phyloP scores from a whole-genome alignment of 306 rosid genomes.

The Purshia tridentata region DNA sequence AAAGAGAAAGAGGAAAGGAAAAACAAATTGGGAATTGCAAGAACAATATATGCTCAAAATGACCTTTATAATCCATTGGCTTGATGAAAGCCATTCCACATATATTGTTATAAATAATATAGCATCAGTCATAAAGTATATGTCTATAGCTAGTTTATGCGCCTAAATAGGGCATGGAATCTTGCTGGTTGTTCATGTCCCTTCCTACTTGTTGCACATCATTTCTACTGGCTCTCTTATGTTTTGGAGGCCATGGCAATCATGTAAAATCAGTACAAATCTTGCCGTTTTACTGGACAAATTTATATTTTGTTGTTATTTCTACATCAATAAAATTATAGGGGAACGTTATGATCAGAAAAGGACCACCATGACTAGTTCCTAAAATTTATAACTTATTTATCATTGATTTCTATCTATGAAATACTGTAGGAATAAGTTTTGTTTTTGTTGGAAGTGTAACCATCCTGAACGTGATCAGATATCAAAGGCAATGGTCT shows the following conservation, averaged over 20 bases:
- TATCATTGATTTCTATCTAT: background rate
- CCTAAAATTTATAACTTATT: background rate
- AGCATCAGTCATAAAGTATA: too few relatives aligned
- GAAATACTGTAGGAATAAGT: background rate
- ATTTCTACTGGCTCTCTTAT: background rate
- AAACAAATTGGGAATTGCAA: background rate
- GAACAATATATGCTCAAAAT: background rate
- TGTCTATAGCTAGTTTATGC: background rate
- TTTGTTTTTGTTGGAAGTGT: background rate
- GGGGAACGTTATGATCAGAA: background rate
- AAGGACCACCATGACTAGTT: background rate
- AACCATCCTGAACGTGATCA: background rate
- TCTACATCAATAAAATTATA: background rate
- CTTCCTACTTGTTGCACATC: background rate
- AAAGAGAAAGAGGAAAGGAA: background rate
- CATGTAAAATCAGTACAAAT: background rate
- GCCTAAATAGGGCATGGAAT: background rate
- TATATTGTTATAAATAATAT: background rate
- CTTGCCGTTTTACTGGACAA: background rate
- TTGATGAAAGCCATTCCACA: background rate
- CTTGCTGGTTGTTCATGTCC: constrained; percentile 3
- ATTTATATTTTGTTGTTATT: background rate
- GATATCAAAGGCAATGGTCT: background rate
- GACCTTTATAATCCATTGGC: background rate
- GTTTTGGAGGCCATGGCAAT: background rate